Evolutionary conservation across 2,329 filamentous ascomycete species (phyloP), one percentile per base, ranked within the genome.

Genomic region (Aspergillus latus): DNA sequence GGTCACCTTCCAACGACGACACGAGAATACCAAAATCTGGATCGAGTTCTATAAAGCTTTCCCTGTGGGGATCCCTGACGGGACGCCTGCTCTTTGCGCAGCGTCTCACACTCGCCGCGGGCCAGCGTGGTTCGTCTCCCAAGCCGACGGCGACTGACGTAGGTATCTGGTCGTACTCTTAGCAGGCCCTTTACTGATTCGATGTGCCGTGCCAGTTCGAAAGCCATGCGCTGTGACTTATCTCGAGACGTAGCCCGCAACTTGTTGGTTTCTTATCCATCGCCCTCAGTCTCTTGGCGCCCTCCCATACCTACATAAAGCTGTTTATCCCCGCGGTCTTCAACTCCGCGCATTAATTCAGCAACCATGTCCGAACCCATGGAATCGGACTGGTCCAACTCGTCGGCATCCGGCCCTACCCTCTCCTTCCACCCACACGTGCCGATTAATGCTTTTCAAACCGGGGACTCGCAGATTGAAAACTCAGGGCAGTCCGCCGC

Each of bases 401-500:
- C 65, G 42, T 63, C 67, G 26, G 61, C 62, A 21, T 59, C 67
- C 32, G 59, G 64, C 52, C 59, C 63, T 46, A 59, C 59, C 50
- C 66, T 67, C 57, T 59, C 67, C 21, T 68, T 71, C 43, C 65
- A 67, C 16, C 68, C 66, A 28, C 70, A 67, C 61, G 67, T 66
- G 51, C 70, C 61, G 2, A 56, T 60, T 10, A 68, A 66, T 2
- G 52, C 58, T 26, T 64, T 62, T 40, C 64, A 63, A 10, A 59
- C 66, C 36, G 66, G 62, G 37, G 62, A 68, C 26, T 49, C 65
- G 39, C 60, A 61, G 40, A 64, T 66, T 36, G 61, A 68, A 49
- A 39, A 63, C 47, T 62, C 64, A 49, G 59, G 61, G 43, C 59
- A 59, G 49, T 69, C 77, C 65, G 78, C 76, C 54, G 71, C 73